Percentiles rank a stretch among this genome's conserved stretches.
phyloP scores from a whole-genome alignment of 129 eudicot species.

The Pittosporum tobira region DNA sequence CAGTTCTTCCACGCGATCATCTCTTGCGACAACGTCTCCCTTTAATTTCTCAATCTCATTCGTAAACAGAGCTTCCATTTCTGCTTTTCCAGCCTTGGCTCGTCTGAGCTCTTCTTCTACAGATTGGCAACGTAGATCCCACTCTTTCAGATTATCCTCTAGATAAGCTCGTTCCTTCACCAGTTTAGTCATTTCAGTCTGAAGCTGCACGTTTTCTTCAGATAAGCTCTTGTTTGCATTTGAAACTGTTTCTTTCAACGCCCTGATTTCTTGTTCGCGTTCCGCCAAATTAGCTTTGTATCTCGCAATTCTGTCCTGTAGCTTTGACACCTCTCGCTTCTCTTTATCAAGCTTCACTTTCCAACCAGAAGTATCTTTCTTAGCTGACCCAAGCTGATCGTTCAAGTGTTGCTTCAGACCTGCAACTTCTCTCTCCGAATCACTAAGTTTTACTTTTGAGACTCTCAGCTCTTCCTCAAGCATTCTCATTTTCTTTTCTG shows the following conservation, averaged over 20 bases:
- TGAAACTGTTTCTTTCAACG: slow-evolving; percentile 48
- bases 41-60: slow-evolving; percentile 48
- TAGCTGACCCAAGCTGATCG: slow-evolving; percentile 46
- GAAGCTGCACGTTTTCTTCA: slow-evolving; percentile 59
- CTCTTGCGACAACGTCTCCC: slow-evolving; percentile 27
- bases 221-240: slow-evolving; percentile 66
- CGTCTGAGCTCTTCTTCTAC: slow-evolving; percentile 56
- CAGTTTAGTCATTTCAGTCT: slow-evolving; percentile 45
- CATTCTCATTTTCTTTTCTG: slow-evolving; percentile 22
- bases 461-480: slow-evolving; percentile 40
- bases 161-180: slow-evolving; percentile 45
- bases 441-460: slow-evolving; percentile 32
- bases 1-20: slow-evolving; percentile 19
- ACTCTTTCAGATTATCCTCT: slow-evolving; percentile 59
- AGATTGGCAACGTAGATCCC: slow-evolving; percentile 58
- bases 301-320: slow-evolving; percentile 59
- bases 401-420: slow-evolving; percentile 32
- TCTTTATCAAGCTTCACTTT: slow-evolving; percentile 58
- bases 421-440: slow-evolving; percentile 48
- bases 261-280: slow-evolving; percentile 85
- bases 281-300: slow-evolving; percentile 72
- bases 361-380: slow-evolving; percentile 49
- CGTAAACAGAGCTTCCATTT: slow-evolving; percentile 23
- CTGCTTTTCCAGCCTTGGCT: slow-evolving; percentile 33
- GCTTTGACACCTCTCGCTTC: slow-evolving; percentile 54